Evolutionary conservation across 148 eudicot genomes (phyloP), one percentile per base, ranked within the genome.

Genomic region (Persicaria maculosa): DNA sequence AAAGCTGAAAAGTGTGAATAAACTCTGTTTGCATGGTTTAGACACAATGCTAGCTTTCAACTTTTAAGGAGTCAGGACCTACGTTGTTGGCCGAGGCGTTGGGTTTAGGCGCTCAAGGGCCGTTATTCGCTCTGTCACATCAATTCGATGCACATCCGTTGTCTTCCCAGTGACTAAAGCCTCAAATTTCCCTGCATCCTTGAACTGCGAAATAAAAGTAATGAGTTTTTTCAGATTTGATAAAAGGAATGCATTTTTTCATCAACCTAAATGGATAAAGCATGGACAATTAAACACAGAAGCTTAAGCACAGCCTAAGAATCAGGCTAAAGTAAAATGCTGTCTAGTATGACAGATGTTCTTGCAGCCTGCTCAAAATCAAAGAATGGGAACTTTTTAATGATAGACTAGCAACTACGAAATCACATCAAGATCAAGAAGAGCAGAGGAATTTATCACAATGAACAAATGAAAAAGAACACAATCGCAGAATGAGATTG

Each of bases 61-160:
- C 43, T 47, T 74, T 69, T 69, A 68, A 73, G 54, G 74, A 75
- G 58, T 54, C 78, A 91, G 81, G 83, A 84, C 97, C 80, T 89
- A 93, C 98, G 97, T 93, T 79, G 98, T 89, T 68, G 98, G 98
- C 40, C 98, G 91, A 81, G 98, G 90, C 15, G 97, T 81, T 58
- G 98, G 98, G 82, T 91, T 93, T 69, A 93, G 90, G 68, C 95
- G 83, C 85, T 93, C 98, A 75, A 93, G 98, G 78, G 81, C 77
- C 72, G 84, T 87, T 80, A 93, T 85, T 81, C 95, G 88, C 84
- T 93, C 98, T 80, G 84, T 88, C 74, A 93, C 97, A 81, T 91
- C 95, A 76, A 93, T 87, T 47, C 85, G 85, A 69, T 93, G 98
- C 84, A 87, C 57, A 64, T 87, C 97, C 15, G 97, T 87, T 47